These are phyloP conservation scores for Cucurbita pepo DNA, from an alignment of 306 rosid species.

Conservation along the genomic window DNA sequence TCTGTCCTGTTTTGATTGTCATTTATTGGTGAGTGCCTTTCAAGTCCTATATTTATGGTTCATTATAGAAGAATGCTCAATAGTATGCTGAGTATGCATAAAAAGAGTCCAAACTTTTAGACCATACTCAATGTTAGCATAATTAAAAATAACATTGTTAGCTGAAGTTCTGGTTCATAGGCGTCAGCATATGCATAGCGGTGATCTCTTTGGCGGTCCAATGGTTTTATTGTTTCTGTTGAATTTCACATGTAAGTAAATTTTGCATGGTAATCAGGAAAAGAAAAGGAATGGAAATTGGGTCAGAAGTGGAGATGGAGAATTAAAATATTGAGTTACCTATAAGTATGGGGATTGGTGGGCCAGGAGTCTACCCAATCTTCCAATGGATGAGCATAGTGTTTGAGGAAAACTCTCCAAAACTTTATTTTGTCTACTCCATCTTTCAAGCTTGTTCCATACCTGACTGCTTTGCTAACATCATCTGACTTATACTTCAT, in stretches of 20 bases:
- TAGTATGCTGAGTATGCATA: not conserved
- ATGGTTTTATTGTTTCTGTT: not conserved
- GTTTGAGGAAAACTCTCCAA: conserved; percentile 50
- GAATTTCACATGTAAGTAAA: not conserved
- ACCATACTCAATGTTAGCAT: not conserved
- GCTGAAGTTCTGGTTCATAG: not conserved
- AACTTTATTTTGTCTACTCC: conserved; percentile 25
- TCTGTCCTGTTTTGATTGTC: not conserved
- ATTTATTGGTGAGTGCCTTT: not conserved
- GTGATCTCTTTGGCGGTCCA: not conserved
- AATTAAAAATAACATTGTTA: not conserved
- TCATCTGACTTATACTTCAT: conserved; percentile 27
- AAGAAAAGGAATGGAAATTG: not conserved
- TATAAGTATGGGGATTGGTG: conserved; percentile 24
- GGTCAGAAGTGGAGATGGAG: not conserved
- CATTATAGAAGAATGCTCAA: not conserved
- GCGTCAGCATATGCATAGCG: not conserved
- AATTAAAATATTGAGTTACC: conserved; percentile 5
- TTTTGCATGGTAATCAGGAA: not conserved
- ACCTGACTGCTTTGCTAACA: conserved; percentile 33
- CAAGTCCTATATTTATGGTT: not conserved
- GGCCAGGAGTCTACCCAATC: conserved; percentile 42
- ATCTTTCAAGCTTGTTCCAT: conserved; percentile 32
- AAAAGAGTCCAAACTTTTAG: not conserved
- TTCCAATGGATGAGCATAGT: conserved; percentile 35